Evolutionary conservation across 129 eudicot genomes (phyloP), one percentile per base, ranked within the genome.

Genomic region (Helianthus tuberosus): DNA sequence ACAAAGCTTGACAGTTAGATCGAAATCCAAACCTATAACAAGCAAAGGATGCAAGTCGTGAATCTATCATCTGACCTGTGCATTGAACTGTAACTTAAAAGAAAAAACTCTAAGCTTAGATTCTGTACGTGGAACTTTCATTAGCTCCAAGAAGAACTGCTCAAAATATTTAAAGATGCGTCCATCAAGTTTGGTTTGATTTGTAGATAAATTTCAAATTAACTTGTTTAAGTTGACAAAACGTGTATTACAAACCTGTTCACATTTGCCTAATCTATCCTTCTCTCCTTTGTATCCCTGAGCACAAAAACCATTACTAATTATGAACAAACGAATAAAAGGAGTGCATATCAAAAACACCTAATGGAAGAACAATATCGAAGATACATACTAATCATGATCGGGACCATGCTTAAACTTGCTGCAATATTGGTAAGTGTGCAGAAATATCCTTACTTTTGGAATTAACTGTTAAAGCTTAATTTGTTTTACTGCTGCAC

Each of bases 101-200:
- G 96, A 92, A 73, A 89, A 89, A 71, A 89, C 97, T 83, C 93
- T 82, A 71, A 92, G 88, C 84, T 92, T 92, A 43, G 87, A 84
- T 66, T 92, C 97, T 66, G 84, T 84, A 58, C 96, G 86, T 32
- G 97, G 93, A 61, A 92, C 96, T 77, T 83, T 89, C 97, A 92
- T 89, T 75, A 92, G 68, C 85, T 89, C 97, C 79, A 89, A 65
- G 78, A 92, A 89, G 74, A 92, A 92, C 97, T 92, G 86, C 64
- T 64, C 53, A 53, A 51, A 64, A 64, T 38, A 73, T 27, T 67
- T 47, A 72, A 62, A 76, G 23, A 49, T 12, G 27, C 44, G 27
- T 15, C 12, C 53, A 66, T 12, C 36, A 72, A 41, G 41, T 48
- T 50, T n/a, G 11, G 58, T 15, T 48, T 47, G 36, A 32, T 36